Base-by-base conservation (phyloP, 495 filamentous ascomycete genomes). In the Cercophora newfieldiana region DNA sequence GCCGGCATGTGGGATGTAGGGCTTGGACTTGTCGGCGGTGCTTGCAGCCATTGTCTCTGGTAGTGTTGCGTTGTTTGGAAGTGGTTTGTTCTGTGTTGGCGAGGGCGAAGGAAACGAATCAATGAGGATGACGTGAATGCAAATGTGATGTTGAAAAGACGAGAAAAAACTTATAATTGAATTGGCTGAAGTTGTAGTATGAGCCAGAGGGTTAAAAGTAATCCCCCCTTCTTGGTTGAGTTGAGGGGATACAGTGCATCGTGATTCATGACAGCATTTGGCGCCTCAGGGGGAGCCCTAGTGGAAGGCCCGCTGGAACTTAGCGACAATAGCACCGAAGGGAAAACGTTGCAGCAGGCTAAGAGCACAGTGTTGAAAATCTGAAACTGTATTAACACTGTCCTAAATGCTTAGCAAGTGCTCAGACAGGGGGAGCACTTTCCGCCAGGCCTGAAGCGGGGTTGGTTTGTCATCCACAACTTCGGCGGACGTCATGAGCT, bases 1-100 rank as follows among this genome's bases (percentile, higher is more conserved):
- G 59, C 72, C 61, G 28, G 70, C 67, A 22, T 72, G 61, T 14
- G 73, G 72, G 28, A 77, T 29, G 68, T 69, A 68, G 18, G 66
- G 51, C 61, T 72, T 73, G 26, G 61, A 61, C 26, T 68, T 60
- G 44, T 63, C 63, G 19, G 63, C 50, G 28, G 57, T 61, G 24
- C 44, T 48, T 49, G 64, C 37, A 50, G 63, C 63, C 63, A 59
- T 59, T 37, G 10, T 62, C 59, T 62, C 59, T n/a, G n/a, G n/a
- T n/a, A n/a, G n/a, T n/a, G n/a, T n/a, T n/a, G n/a, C n/a, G n/a
- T n/a, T n/a, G n/a, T n/a, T n/a, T n/a, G n/a, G n/a, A n/a, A n/a
- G n/a, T n/a, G n/a, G n/a, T n/a, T n/a, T n/a, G n/a, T n/a, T n/a
- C 26, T 2, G 37, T 48, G 59, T 62, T 19, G 37, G 22, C 51